Percentiles rank a stretch among this genome's conserved stretches.
Conservation (phyloP, 2,329 filamentous ascomycete species). For the Tolypocladium paradoxum region DNA sequence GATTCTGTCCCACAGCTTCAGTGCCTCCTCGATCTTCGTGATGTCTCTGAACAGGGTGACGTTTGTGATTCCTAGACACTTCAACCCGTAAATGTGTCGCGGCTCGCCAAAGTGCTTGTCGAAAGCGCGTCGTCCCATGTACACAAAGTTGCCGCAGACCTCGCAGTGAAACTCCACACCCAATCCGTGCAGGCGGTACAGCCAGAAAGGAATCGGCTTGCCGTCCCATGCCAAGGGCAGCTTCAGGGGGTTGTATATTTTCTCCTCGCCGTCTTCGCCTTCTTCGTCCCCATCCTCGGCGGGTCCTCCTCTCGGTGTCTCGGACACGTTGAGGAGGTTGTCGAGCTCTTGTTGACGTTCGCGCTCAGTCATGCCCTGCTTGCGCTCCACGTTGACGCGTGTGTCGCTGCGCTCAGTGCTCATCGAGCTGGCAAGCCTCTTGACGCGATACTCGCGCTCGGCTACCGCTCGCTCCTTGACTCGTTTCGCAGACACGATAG, state of each 20-base stretch:
- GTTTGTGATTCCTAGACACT: constrained; percentile 88
- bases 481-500: constrained; percentile 32
- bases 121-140: constrained; percentile 91
- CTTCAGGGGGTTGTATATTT: constrained; percentile 94
- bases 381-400: constrained; percentile 87
- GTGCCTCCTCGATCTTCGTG: constrained; percentile 79
- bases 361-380: constrained; percentile 93
- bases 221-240: constrained; percentile 95
- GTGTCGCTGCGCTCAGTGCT: constrained; percentile 82
- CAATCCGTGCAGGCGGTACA: constrained; percentile 92
- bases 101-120: constrained; percentile 98
- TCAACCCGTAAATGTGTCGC: constrained; percentile 83
- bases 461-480: constrained; percentile 86
- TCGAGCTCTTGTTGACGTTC: constrained; percentile 92
- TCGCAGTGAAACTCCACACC: constrained; percentile 94
- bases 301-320: constrained; percentile 20
- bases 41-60: constrained; percentile 90
- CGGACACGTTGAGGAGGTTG: constrained; percentile 52
- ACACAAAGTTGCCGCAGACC: constrained; percentile 97
- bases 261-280: constrained; percentile 70
- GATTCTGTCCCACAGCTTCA: constrained; percentile 87
- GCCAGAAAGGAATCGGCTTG: constrained; percentile 97
- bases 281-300: constrained; percentile 53
- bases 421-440: constrained; percentile 71
- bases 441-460: constrained; percentile 75